Conservation (phyloP, 2,329 filamentous ascomycete genomes). For the Hortaea werneckii region DNA sequence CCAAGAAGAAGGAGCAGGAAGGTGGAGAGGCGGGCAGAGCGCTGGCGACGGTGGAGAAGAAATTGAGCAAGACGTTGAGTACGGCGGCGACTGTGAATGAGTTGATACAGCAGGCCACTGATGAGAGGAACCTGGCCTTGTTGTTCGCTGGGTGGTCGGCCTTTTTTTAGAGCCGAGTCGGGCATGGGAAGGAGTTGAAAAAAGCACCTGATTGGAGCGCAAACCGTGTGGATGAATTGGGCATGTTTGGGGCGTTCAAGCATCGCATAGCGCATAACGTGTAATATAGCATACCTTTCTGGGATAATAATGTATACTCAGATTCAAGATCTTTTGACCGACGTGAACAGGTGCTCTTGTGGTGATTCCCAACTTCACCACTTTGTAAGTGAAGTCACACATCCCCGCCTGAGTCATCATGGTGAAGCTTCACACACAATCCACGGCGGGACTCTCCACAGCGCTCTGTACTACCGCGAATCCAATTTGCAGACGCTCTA, state of each 20-base stretch:
- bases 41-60: slow-evolving; percentile 88
- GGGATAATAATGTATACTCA: no score
- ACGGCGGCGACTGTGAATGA: slow-evolving; percentile 95
- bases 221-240: no score
- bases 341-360: no score
- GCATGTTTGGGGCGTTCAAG: not conserved
- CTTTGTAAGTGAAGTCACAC: no score
- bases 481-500: no score
- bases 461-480: no score
- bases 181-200: not conserved
- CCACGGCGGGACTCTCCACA: no score
- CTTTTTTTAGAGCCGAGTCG: slow-evolving; percentile 8
- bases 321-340: no score
- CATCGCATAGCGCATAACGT: not conserved
- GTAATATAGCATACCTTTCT: no score
- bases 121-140: slow-evolving; percentile 84
- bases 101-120: slow-evolving; percentile 87
- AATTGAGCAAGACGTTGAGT: slow-evolving; percentile 85
- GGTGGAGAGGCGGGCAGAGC: slow-evolving; percentile 81
- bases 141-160: slow-evolving; percentile 50
- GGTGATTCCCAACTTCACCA: no score
- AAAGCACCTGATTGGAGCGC: not conserved
- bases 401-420: no score
- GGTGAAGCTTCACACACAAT: no score
- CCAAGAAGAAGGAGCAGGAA: slow-evolving; percentile 40